Conservation (phyloP, 2,329 filamentous ascomycete species). For the Dendrostoma leiphaemia region DNA sequence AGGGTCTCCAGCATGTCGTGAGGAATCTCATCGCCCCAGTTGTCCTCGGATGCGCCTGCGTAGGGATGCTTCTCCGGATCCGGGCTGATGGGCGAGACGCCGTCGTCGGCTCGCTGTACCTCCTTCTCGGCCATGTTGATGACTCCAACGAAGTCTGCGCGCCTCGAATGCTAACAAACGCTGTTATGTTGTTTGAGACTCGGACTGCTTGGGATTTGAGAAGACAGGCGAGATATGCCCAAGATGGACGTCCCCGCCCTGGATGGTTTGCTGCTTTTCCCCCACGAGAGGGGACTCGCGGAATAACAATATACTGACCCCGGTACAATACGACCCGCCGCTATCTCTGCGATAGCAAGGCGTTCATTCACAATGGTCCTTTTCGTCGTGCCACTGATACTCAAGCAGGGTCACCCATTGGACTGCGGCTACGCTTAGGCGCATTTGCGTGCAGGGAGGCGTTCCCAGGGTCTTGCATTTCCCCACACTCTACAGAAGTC, state of each 20-base stretch:
- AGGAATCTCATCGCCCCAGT: slow-evolving; percentile 35
- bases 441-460: slow-evolving; percentile 1
- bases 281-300: not conserved
- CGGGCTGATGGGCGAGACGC: slow-evolving; percentile 4
- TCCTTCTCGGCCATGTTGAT: slow-evolving; percentile 9
- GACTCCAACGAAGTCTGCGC: not conserved
- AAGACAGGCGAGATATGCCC: too few species aligned
- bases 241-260: too few species aligned
- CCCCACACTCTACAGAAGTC: slow-evolving; percentile 9
- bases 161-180: too few species aligned
- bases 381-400: slow-evolving; percentile 1
- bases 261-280: not conserved
- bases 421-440: too few species aligned
- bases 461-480: not conserved
- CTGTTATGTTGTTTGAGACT: too few species aligned
- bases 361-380: slow-evolving; percentile 1
- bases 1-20: slow-evolving; percentile 37
- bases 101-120: slow-evolving; percentile 4
- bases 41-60: slow-evolving; percentile 13
- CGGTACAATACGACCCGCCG: slow-evolving; percentile 4
- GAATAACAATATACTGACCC: slow-evolving; percentile 2
- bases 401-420: slow-evolving; percentile 1
- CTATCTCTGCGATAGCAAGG: not conserved
- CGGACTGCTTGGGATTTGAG: too few species aligned
- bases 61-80: slow-evolving; percentile 30